Evolutionary conservation across 2,329 filamentous ascomycete genomes (phyloP), one percentile per base, ranked within the genome.

Genomic region (Tolypocladium pustulatum): DNA sequence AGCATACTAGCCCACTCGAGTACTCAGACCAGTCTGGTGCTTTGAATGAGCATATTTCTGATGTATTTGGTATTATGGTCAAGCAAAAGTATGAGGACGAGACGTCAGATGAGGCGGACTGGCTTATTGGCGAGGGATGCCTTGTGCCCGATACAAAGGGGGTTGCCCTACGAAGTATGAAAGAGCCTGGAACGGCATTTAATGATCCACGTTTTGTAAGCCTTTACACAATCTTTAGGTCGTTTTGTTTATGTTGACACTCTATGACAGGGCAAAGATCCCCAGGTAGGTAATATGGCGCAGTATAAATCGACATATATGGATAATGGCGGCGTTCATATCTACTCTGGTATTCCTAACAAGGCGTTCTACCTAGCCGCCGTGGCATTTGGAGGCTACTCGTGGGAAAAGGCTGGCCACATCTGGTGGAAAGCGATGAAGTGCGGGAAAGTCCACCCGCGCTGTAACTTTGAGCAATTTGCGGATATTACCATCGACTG

Each of bases 281-380:
- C 75, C 8, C 80, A 83, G 64, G 76, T 78, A 0, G 74, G 68
- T 57, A 70, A 79, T 67, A 79, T 81, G 74, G 71, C 69, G 25
- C 64, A 75, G 38, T 80, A 74, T 66, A 67, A 69, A 52, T 62
- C 63, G 0, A 76, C 69, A 3, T 66, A 60, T 3, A 71, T 77
- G 8, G 80, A 82, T 65, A 77, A 79, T 51, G 78, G 78, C 8
- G 81, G 81, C 37, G 79, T 82, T 3, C 81, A 84, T 66, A 69
- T 80, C 54, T 81, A 76, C 67, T 82, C 79, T 8, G 81, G 81
- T 7, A 83, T 84, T 52, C 81, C 80, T 3, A 84, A 83, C 69
- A 75, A 75, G 61, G 81, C 81, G 2, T 84, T 84, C 62, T 81
- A 81, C 63, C 73, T 81, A 10, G 74, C 70, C 15, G 69, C 78